Conservation (phyloP, 2,329 filamentous ascomycete genomes). For the Ceratocystis cubensis region DNA sequence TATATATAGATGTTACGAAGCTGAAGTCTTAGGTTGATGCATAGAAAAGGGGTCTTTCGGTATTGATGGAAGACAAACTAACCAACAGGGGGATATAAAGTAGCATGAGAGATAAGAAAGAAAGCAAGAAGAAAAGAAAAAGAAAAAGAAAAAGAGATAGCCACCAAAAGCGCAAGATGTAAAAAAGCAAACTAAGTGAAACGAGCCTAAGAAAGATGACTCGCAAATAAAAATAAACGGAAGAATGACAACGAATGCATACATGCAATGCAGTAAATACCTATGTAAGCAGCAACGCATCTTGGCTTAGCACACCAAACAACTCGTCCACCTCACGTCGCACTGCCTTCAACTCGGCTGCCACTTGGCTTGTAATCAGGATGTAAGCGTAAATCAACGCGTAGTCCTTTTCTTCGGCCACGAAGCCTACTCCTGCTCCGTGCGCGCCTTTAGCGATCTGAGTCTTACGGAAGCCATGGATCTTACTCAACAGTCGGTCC, state of each 20-base stretch:
- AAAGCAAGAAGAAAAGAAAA: background rate
- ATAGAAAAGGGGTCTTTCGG: background rate
- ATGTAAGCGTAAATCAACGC: conserved; percentile 87
- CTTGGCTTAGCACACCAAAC: conserved; percentile 51
- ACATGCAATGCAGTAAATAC: conserved; percentile 10
- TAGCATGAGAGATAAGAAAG: background rate
- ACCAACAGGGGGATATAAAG: background rate
- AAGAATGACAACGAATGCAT: background rate
- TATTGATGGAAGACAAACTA: conserved; percentile 1
- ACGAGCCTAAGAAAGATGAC: background rate
- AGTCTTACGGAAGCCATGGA: conserved; percentile 73
- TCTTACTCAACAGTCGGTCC: conserved; percentile 72
- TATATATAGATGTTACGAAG: background rate
- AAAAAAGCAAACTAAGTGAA: background rate
- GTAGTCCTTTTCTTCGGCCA: conserved; percentile 65
- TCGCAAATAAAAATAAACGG: background rate
- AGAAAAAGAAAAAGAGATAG: background rate
- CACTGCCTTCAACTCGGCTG: conserved; percentile 49
- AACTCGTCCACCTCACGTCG: conserved; percentile 49
- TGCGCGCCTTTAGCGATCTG: conserved; percentile 32
- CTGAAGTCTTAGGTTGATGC: background rate
- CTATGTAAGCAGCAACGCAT: conserved; percentile 45
- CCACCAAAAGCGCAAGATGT: background rate
- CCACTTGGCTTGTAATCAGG: conserved; percentile 53
- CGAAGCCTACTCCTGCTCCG: conserved; percentile 27